Percentiles rank a stretch among this genome's conserved stretches.
Evolutionary conservation across 768 basidiomycete genomes (phyloP).

Genomic region (Pleurotus sapidus): DNA sequence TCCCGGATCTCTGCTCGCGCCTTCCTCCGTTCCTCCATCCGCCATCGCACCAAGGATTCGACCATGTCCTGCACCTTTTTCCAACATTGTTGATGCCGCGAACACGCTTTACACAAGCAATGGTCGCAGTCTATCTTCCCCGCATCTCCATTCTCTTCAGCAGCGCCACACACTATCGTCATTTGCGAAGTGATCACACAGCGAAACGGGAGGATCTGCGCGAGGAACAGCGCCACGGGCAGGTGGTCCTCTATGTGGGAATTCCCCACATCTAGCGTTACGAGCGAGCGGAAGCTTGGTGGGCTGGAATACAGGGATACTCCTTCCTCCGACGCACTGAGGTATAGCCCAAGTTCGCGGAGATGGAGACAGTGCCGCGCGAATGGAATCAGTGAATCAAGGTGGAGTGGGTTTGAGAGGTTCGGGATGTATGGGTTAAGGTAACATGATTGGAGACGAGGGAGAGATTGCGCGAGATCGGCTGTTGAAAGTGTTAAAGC

Average conservation of each 20-base stretch:
- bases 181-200: not conserved
- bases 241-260: not conserved
- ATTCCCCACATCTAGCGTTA: not conserved
- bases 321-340: not conserved
- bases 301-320: not conserved
- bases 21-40: no score
- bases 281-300: not conserved
- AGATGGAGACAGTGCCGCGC: not conserved
- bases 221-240: not conserved
- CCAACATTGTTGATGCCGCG: no score
- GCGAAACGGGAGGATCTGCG: not conserved
- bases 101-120: no score
- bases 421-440: not conserved
- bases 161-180: no score
- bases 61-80: no score
- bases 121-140: no score
- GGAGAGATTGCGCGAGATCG: not conserved
- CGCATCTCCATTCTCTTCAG: no score
- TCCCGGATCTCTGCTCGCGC: no score
- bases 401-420: not conserved
- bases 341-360: not conserved
- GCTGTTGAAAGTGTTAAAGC: not conserved
- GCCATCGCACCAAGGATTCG: no score
- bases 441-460: not conserved
- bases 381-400: not conserved